These are phyloP conservation scores for Diaporthe sp. DNA, from an alignment of 2,329 filamentous ascomycete genomes.

Conservation along the genomic window DNA sequence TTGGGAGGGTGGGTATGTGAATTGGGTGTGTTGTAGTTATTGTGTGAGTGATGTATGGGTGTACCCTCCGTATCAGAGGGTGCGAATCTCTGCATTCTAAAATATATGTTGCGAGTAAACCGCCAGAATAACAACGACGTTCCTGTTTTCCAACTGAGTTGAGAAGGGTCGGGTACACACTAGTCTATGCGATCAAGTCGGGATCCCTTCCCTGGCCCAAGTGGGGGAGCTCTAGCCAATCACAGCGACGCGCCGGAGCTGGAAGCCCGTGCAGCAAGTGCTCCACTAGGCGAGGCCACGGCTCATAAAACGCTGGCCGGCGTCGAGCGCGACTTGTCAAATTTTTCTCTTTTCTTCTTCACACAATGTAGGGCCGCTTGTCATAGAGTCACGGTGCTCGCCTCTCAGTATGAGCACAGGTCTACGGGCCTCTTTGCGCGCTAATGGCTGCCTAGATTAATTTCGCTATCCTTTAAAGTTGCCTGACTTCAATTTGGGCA, in stretches of 20 bases:
- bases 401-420: conserved; percentile 91
- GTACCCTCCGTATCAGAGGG: too few species aligned
- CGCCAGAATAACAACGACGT: too few species aligned
- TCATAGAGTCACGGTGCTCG: conserved; percentile 89
- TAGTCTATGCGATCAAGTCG: neutral
- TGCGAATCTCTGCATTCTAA: too few species aligned
- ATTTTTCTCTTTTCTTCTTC: conserved; percentile 63
- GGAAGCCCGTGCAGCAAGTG: neutral
- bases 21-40: too few species aligned
- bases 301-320: conserved; percentile 15
- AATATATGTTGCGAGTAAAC: too few species aligned
- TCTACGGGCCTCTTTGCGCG: conserved; percentile 88
- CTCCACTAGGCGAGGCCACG: conserved; percentile 1
- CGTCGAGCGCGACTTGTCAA: conserved; percentile 43
- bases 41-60: too few species aligned
- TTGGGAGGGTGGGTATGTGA: too few species aligned
- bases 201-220: neutral
- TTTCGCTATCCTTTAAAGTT: conserved; percentile 80
- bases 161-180: neutral
- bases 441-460: conserved; percentile 96
- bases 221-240: neutral
- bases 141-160: neutral
- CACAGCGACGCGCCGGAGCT: neutral
- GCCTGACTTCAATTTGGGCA: conserved; percentile 65
- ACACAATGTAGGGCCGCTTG: conserved; percentile 63